Evolutionary conservation across 2,329 filamentous ascomycete genomes (phyloP), one percentile per base, ranked within the genome.

Genomic region (Sclerotinia subarctica): DNA sequence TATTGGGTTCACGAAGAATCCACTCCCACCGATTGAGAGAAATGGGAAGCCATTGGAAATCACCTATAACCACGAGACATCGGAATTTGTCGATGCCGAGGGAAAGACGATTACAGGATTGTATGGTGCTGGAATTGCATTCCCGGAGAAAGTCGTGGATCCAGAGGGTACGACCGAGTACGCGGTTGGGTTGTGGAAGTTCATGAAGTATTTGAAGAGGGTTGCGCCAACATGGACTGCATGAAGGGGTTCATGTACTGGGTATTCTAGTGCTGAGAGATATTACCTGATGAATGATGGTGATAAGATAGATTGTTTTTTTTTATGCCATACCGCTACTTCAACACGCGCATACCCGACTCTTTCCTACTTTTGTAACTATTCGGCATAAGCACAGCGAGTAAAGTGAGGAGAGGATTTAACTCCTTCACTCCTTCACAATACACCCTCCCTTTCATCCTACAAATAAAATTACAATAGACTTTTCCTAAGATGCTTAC

Each of bases 151-250:
- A 32, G 86, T 88, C 7, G 81, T 82, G 11, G 87, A 89, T 78
- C 87, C 86, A 0, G 78, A 82, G 52, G 86, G 86, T 0, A 88
- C 88, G 75, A 83, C 86, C 10, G 86, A 89, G 77, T 80, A 83
- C 73, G 85, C 85, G 0, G 87, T 89, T 63, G 87, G 87, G 0
- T 83, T 89, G 74, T 87, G 81, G 74, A 89, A 90, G 77, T 89
- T 90, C 71, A 88, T 89, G 86, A 86, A 82, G 58, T 88, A 84
- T 72, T 76, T 87, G 66, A 84, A 85, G 77, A 81, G 80, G 69
- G 85, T 86, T 5, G 78, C 81, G 26, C 84, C 84, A 21, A 76
- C 78, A 24, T 88, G 86, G 86, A 73, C 58, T 26, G 66, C 64
- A 11, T 66, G 52, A 69, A 17, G 7, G 24, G 24, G 29, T 42